phyloP scores from a whole-genome alignment of 345 rosid species.

The Acer campestre region DNA sequence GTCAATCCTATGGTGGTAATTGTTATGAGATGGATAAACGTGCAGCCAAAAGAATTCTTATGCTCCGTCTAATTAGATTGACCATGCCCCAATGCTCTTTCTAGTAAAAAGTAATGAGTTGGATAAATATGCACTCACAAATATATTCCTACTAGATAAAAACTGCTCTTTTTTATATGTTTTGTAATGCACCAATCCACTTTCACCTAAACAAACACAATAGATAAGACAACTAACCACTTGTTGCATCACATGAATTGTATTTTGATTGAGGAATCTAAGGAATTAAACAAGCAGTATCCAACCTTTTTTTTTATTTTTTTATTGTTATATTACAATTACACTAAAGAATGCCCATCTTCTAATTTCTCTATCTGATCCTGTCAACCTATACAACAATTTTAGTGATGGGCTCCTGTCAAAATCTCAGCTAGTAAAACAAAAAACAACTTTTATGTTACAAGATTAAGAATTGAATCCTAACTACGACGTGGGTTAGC shows the following conservation, averaged over 20 bases:
- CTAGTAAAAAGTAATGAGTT: too few relatives aligned
- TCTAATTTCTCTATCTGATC: slow-evolving; percentile 39
- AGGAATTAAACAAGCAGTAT: slow-evolving; percentile 14
- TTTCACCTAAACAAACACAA: too few relatives aligned
- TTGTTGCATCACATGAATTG: not conserved
- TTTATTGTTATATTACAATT: slow-evolving; percentile 31
- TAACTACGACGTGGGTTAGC: slow-evolving; percentile 47
- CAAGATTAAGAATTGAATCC: slow-evolving; percentile 51
- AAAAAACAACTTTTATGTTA: slow-evolving; percentile 33
- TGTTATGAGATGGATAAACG: too few relatives aligned
- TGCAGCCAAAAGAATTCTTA: too few relatives aligned
- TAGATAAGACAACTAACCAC: not conserved
- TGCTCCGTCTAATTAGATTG: too few relatives aligned
- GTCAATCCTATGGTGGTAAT: too few relatives aligned
- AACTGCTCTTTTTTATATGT: too few relatives aligned
- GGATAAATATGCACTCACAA: too few relatives aligned
- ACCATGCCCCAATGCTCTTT: too few relatives aligned
- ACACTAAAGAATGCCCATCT: slow-evolving; percentile 34
- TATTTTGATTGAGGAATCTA: slow-evolving; percentile 12
- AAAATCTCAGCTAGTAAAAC: slow-evolving; percentile 29
- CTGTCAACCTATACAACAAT: slow-evolving; percentile 52
- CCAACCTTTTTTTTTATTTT: slow-evolving; percentile 9
- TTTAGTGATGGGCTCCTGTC: slow-evolving; percentile 31
- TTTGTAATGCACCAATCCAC: not conserved
- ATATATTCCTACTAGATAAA: too few relatives aligned